Conservation (phyloP, 345 rosid genomes). For the Mangifera indica region DNA sequence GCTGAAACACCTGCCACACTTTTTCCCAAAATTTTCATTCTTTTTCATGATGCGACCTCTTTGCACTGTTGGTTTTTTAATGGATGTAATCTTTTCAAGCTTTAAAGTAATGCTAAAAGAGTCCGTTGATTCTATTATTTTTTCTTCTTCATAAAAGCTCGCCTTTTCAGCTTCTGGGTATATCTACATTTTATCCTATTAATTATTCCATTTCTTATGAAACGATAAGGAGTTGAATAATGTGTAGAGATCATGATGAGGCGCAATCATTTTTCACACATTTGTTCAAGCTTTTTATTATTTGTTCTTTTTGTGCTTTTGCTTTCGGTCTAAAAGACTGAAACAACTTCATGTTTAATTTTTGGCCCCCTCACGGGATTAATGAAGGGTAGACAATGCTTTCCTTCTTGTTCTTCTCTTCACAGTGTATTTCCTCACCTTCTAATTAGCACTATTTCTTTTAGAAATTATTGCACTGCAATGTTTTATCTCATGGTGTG, state of each 20-base stretch:
- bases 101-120: constrained; percentile 28
- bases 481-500: neutral
- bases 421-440: constrained; percentile 39
- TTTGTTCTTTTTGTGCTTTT: constrained; percentile 24
- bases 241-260: constrained; percentile 35
- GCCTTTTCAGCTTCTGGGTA: constrained; percentile 28
- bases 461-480: neutral
- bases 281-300: constrained; percentile 24
- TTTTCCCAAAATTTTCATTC: constrained; percentile 27
- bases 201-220: constrained; percentile 37
- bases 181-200: constrained; percentile 29
- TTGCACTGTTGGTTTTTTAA: constrained; percentile 3
- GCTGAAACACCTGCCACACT: constrained; percentile 16
- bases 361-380: constrained; percentile 49
- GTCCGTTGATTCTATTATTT: constrained; percentile 48
- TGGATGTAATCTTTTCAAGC: constrained; percentile 18
- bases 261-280: constrained; percentile 41
- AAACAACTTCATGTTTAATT: constrained; percentile 28
- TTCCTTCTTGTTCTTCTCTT: constrained; percentile 59
- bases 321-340: constrained; percentile 40
- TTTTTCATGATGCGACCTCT: constrained; percentile 21
- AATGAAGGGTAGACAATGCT: constrained; percentile 50
- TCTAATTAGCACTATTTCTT: neutral
- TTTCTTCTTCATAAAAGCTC: constrained; percentile 26
- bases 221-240: constrained; percentile 49